A percentile compares a stretch with the other conserved stretches of the same genome.
These are phyloP conservation scores for Pistacia atlantica DNA, from an alignment of 345 rosid species.

Conservation along the genomic window DNA sequence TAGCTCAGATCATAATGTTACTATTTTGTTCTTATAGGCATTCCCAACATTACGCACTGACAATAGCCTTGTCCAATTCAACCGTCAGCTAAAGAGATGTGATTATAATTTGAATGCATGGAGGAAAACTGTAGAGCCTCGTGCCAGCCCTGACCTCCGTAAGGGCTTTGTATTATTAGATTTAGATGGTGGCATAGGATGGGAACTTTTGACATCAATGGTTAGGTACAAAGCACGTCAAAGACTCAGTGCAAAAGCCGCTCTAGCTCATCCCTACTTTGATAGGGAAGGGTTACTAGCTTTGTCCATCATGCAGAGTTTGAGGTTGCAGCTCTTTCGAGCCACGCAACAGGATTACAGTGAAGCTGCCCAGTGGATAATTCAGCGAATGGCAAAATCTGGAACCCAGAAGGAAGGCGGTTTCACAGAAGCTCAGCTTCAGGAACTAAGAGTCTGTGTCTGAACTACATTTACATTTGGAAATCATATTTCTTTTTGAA, in stretches of 20 bases:
- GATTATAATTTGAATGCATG: conserved; percentile 83
- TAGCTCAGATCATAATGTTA: conserved; percentile 6
- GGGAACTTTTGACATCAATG: conserved; percentile 96
- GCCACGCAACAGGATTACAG: conserved; percentile 91
- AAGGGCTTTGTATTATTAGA: conserved; percentile 80
- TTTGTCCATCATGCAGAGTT: conserved; percentile 82
- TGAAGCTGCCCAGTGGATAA: conserved; percentile 78
- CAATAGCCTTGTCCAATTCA: conserved; percentile 84
- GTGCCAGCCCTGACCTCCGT: conserved; percentile 75
- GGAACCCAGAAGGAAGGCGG: conserved; percentile 94
- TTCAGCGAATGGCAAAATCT: conserved; percentile 84
- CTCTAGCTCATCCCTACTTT: conserved; percentile 89
- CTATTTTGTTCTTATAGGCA: conserved; percentile 42
- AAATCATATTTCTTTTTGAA: neutral
- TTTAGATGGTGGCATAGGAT: conserved; percentile 83
- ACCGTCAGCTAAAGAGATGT: conserved; percentile 89
- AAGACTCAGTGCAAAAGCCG: conserved; percentile 87
- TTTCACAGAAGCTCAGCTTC: conserved; percentile 95
- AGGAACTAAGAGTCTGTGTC: conserved; percentile 64
- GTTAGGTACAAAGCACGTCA: conserved; percentile 84
- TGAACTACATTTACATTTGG: conserved; percentile 1
- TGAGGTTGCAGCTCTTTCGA: conserved; percentile 72
- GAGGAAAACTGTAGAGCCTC: conserved; percentile 81
- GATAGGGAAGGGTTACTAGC: conserved; percentile 74
- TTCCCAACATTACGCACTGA: conserved; percentile 88